Evolutionary conservation across 306 rosid species (phyloP).

Genomic region (Castanea mollissima): DNA sequence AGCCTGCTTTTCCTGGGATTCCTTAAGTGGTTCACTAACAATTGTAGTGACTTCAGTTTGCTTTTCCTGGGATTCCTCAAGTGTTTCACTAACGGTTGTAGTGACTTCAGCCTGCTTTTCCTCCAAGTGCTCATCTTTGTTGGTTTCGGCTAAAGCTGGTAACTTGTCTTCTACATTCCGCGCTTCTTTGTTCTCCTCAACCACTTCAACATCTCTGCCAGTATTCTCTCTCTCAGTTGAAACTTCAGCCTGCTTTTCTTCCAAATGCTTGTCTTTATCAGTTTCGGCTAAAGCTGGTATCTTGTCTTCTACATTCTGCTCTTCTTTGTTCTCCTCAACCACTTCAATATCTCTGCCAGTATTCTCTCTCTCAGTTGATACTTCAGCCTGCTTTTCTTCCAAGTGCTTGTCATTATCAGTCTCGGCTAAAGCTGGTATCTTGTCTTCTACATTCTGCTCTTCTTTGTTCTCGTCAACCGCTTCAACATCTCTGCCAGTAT

Average conservation of each 20-base stretch:
- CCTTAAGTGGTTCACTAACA: constrained; percentile 18
- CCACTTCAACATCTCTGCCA: constrained; percentile 17
- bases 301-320: constrained; percentile 5
- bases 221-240: too few species aligned
- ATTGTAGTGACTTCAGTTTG: constrained; percentile 2
- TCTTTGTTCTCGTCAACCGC: not conserved
- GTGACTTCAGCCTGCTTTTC: constrained; percentile 11
- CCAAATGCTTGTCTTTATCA: constrained; percentile 20
- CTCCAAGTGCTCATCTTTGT: constrained; percentile 28
- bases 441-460: constrained; percentile 11
- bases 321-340: not conserved
- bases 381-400: constrained; percentile 26
- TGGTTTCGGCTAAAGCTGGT: constrained; percentile 25
- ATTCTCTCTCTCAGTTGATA: too few species aligned
- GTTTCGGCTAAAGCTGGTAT: constrained; percentile 25
- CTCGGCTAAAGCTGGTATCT: constrained; percentile 21
- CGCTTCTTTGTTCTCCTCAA: not conserved
- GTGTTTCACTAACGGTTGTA: too few species aligned
- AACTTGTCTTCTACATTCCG: constrained; percentile 9
- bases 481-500: constrained; percentile 13
- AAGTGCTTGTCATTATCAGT: constrained; percentile 22
- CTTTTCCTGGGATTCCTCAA: too few species aligned
- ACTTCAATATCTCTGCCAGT: constrained; percentile 14
- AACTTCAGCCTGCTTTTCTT: constrained; percentile 18
- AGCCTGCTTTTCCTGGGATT: constrained; percentile 30